Conservation (phyloP, 495 filamentous ascomycete genomes). For the Trichocladium uniseriatum region DNA sequence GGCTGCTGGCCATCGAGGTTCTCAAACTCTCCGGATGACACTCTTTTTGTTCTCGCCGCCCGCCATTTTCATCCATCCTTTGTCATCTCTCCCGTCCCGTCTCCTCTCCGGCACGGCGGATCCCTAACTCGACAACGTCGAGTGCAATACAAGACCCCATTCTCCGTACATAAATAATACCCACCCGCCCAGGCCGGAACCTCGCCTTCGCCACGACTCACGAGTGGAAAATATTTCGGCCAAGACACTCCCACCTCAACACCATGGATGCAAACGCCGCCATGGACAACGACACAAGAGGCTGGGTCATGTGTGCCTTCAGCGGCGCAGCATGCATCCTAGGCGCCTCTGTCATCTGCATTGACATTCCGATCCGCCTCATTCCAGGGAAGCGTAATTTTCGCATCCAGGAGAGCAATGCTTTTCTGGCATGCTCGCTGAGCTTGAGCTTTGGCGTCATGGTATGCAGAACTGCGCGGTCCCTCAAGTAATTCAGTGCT, state of each 20-base stretch:
- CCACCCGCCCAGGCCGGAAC: too few relatives aligned
- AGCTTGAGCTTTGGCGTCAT: conserved; percentile 97
- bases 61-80: neutral
- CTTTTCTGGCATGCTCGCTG: conserved; percentile 77
- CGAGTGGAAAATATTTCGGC: too few relatives aligned
- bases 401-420: conserved; percentile 78
- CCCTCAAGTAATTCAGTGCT: neutral
- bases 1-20: conserved; percentile 3
- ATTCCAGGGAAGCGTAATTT: conserved; percentile 68
- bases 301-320: conserved; percentile 84
- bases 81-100: neutral
- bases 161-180: too few relatives aligned
- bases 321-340: conserved; percentile 83
- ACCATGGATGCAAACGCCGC: conserved; percentile 6
- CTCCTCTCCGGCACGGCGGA: neutral
- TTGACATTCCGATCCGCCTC: conserved; percentile 64
- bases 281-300: conserved; percentile 74
- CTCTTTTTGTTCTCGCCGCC: neutral
- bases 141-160: neutral
- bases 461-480: conserved; percentile 44
- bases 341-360: conserved; percentile 76
- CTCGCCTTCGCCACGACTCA: too few relatives aligned
- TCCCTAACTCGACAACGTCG: neutral
- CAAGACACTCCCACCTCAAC: too few relatives aligned
- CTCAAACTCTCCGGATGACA: neutral